A percentile compares a stretch with the other conserved stretches of the same genome.
Conservation (phyloP, 2,329 filamentous ascomycete species). For the Diaporthe citri region DNA sequence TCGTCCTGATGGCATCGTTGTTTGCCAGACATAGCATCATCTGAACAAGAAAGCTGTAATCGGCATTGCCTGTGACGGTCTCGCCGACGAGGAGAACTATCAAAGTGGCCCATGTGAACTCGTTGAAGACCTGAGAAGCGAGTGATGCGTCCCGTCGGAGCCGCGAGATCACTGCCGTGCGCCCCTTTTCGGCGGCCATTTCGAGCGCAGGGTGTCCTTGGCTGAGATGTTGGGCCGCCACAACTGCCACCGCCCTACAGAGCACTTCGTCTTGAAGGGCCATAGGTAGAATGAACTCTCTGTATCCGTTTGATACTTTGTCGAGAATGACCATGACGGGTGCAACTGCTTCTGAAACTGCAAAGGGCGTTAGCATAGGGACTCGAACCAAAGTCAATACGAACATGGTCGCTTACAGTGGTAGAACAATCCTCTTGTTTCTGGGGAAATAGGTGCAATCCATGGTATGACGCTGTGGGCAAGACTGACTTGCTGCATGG, state of each 20-base stretch:
- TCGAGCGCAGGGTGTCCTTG: neutral
- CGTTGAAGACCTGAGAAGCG: slow-evolving; percentile 10
- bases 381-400: too few relatives aligned
- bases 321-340: slow-evolving; percentile 22
- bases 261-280: slow-evolving; percentile 22
- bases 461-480: neutral
- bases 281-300: slow-evolving; percentile 15
- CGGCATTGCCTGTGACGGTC: slow-evolving; percentile 17
- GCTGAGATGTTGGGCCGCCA: slow-evolving; percentile 18
- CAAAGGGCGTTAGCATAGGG: neutral
- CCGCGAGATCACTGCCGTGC: slow-evolving; percentile 4
- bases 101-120: slow-evolving; percentile 7
- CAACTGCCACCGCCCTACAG: slow-evolving; percentile 1
- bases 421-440: neutral
- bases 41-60: slow-evolving; percentile 12
- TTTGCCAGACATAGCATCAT: slow-evolving; percentile 11
- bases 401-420: neutral
- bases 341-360: slow-evolving; percentile 7
- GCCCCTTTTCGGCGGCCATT: slow-evolving; percentile 1
- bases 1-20: neutral
- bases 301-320: slow-evolving; percentile 10
- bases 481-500: neutral
- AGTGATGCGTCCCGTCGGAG: neutral
- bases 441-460: neutral
- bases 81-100: slow-evolving; percentile 9